phyloP scores from a whole-genome alignment of 2,329 filamentous ascomycete species.

The Monilinia polystroma region DNA sequence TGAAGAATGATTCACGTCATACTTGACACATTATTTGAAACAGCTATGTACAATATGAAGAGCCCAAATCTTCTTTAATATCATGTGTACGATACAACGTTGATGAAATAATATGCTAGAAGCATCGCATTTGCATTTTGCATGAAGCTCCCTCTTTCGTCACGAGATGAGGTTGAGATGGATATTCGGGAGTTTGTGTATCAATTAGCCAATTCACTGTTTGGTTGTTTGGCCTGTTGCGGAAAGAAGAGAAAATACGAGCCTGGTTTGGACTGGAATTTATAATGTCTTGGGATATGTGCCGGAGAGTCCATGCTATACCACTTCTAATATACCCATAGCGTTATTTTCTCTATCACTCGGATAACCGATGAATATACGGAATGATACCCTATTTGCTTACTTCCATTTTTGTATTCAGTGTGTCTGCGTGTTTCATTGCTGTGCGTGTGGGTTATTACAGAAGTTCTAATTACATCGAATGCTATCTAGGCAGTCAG shows the following conservation, averaged over 20 bases:
- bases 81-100: conserved; percentile 19
- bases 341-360: conserved; percentile 8
- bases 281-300: conserved; percentile 10
- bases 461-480: too few species aligned
- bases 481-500: too few species aligned
- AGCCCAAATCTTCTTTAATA: conserved; percentile 7
- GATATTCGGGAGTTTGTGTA: background rate
- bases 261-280: background rate
- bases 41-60: conserved; percentile 20
- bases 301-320: conserved; percentile 6
- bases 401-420: background rate
- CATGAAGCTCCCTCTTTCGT: background rate
- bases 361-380: background rate
- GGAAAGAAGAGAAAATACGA: background rate
- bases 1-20: background rate
- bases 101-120: conserved; percentile 5
- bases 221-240: background rate
- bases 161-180: conserved; percentile 6
- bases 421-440: background rate
- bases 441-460: background rate
- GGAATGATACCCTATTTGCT: conserved; percentile 8
- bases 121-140: conserved; percentile 16
- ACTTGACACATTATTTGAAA: conserved; percentile 8
- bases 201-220: background rate
- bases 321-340: conserved; percentile 18